Conservation (phyloP, 257 asterid genomes). For the Nicotiana sylvestris region DNA sequence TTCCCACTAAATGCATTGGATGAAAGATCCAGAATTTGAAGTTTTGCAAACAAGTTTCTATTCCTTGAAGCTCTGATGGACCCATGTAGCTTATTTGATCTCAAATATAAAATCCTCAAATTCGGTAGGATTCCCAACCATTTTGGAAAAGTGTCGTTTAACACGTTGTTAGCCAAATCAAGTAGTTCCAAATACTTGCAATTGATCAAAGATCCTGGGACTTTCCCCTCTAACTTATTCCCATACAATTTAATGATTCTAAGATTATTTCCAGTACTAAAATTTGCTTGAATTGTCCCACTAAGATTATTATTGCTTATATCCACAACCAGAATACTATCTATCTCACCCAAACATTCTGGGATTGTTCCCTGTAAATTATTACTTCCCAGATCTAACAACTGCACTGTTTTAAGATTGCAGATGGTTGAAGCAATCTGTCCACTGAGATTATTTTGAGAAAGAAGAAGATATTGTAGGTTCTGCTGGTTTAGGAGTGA, state of each 20-base stretch:
- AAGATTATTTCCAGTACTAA: background rate
- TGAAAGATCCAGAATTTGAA: slow-evolving; percentile 6
- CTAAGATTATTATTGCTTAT: background rate
- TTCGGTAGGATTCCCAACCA: background rate
- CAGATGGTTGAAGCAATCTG: background rate
- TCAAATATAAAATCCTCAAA: background rate
- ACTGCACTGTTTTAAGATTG: background rate
- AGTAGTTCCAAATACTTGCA: background rate
- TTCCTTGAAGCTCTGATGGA: background rate
- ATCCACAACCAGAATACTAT: rapidly evolving
- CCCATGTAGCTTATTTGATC: slow-evolving; percentile 3
- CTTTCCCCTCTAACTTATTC: background rate
- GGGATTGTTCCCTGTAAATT: background rate
- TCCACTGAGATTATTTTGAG: background rate
- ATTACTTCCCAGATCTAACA: background rate
- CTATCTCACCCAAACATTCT: background rate
- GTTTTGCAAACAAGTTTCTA: background rate
- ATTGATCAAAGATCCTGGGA: slow-evolving; percentile 8
- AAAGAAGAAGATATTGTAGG: rapidly evolving
- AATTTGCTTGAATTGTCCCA: background rate
- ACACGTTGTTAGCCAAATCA: background rate
- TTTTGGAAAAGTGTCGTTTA: background rate
- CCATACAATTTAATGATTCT: background rate
- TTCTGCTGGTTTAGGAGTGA: background rate
- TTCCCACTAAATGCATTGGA: slow-evolving; percentile 6